Evolutionary conservation across 2,329 filamentous ascomycete genomes (phyloP), one percentile per base, ranked within the genome.

Genomic region (Colletotrichum plurivorum): DNA sequence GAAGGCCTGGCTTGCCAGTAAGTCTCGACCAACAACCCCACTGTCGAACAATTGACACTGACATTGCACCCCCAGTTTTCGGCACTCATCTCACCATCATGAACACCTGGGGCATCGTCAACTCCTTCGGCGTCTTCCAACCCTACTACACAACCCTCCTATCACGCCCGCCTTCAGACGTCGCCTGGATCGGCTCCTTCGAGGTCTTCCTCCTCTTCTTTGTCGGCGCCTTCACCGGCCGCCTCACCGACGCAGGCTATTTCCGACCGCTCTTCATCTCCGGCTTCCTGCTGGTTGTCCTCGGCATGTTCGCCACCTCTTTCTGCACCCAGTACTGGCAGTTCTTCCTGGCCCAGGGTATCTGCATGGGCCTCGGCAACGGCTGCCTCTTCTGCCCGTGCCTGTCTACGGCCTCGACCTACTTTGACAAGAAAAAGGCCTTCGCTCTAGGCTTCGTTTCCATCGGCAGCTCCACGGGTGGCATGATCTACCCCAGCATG

Each of bases 341-440:
- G 63, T 75, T 89, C 1, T 75, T 90, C 20, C 78, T 89, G 1
- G 78, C 85, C 0, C 88, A 90, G 74, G 88, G 89, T 3, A 68
- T 89, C 10, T 84, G 84, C 62, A 79, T 86, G 71, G 88, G 88
- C 1, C 59, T 90, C 0, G 90, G 88, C 1, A 87, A 87, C 64
- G 90, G 90, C 6, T 88, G 84, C 69, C 78, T 93, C 5, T 93
- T 92, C 78, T 87, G 90, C 55, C 89, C 92, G 0, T 83, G 86
- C 49, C 84, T 93, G 39, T 88, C 91, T 1, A 86, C 92, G 4
- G 80, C 93, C 2, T 87, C 90, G 4, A 90, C 91, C 12, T 93
- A 93, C 73, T 93, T 92, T 74, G 81, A 79, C 63, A 83, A 79
- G 52, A 86, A 83, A 70, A 83, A 88, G 53, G 85, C 86, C 0